Percentiles rank a stretch among this genome's conserved stretches.
phyloP scores from a whole-genome alignment of 805 yeast genomes.

The Yamadazyma akitaensis region DNA sequence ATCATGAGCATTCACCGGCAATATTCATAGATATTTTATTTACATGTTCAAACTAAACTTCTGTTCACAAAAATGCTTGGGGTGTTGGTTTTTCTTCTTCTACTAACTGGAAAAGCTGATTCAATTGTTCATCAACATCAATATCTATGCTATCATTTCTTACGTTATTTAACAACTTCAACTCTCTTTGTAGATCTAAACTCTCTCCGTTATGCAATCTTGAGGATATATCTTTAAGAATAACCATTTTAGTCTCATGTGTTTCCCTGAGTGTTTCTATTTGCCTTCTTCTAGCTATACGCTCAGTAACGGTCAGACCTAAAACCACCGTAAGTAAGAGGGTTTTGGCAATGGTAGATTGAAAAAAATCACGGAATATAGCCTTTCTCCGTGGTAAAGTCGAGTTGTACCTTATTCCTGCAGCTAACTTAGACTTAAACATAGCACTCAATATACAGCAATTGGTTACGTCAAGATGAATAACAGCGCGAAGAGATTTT shows the following conservation, averaged over 20 bases:
- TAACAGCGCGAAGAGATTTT: not conserved
- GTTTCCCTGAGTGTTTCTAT: slow-evolving; percentile 40
- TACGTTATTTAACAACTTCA: slow-evolving; percentile 31
- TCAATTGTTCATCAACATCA: slow-evolving; percentile 38
- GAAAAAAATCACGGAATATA: slow-evolving; percentile 25
- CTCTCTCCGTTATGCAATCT: slow-evolving; percentile 31
- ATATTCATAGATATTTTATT: not conserved
- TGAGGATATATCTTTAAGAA: slow-evolving; percentile 29
- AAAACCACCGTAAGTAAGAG: slow-evolving; percentile 35
- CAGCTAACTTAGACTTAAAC: not conserved
- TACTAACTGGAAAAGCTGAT: slow-evolving; percentile 30
- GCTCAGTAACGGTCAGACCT: slow-evolving; percentile 47
- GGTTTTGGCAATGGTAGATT: slow-evolving; percentile 36
- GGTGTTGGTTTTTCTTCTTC: slow-evolving; percentile 17
- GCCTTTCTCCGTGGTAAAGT: slow-evolving; percentile 16
- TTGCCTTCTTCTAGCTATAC: slow-evolving; percentile 43
- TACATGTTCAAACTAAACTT: no score
- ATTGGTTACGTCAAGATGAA: not conserved
- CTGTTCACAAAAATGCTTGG: not conserved
- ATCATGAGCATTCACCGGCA: no score
- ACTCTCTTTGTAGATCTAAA: slow-evolving; percentile 42
- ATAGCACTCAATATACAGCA: no score
- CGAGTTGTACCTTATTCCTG: not conserved
- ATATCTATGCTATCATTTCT: slow-evolving; percentile 26
- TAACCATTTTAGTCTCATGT: slow-evolving; percentile 33